These are phyloP conservation scores for Pholiota conissans DNA, from an alignment of 768 basidiomycete genomes.

Conservation along the genomic window DNA sequence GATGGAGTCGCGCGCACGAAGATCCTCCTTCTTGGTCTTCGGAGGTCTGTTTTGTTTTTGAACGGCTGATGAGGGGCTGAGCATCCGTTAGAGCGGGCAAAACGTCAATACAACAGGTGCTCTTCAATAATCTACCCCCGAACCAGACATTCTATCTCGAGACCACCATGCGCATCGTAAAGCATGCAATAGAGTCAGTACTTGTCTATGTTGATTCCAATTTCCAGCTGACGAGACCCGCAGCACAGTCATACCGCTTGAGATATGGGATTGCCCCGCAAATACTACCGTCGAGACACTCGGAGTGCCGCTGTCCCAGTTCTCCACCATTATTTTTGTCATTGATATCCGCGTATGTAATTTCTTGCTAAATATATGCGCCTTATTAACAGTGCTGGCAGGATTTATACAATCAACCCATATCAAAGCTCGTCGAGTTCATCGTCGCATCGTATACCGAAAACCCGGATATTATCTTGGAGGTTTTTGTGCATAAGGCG, in stretches of 20 bases:
- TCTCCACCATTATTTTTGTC: conserved; percentile 87
- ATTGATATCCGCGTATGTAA: conserved; percentile 89
- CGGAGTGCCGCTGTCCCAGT: conserved; percentile 71
- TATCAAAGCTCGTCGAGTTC: conserved; percentile 79
- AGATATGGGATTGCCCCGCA: conserved; percentile 95
- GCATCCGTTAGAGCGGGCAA: conserved; percentile 73
- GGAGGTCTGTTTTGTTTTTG: conserved; percentile 44
- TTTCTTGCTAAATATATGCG: conserved; percentile 6
- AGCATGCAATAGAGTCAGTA: conserved; percentile 78
- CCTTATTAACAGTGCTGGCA: conserved; percentile 25
- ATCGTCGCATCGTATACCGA: conserved; percentile 74
- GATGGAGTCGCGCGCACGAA: conserved; percentile 50
- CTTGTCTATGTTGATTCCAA: conserved; percentile 1
- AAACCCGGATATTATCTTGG: conserved; percentile 77
- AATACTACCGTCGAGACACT: conserved; percentile 81
- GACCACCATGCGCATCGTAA: conserved; percentile 75
- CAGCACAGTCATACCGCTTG: conserved; percentile 89
- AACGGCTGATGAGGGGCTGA: conserved; percentile 3
- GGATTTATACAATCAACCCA: conserved; percentile 85
- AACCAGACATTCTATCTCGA: conserved; percentile 92
- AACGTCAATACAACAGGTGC: conserved; percentile 85
- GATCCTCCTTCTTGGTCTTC: conserved; percentile 70
- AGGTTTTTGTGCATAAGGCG: conserved; percentile 95
- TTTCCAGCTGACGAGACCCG: conserved; percentile 9
- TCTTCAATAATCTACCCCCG: conserved; percentile 82